Conservation (phyloP, 2,329 filamentous ascomycete species). For the Macroventuria anomochaeta region DNA sequence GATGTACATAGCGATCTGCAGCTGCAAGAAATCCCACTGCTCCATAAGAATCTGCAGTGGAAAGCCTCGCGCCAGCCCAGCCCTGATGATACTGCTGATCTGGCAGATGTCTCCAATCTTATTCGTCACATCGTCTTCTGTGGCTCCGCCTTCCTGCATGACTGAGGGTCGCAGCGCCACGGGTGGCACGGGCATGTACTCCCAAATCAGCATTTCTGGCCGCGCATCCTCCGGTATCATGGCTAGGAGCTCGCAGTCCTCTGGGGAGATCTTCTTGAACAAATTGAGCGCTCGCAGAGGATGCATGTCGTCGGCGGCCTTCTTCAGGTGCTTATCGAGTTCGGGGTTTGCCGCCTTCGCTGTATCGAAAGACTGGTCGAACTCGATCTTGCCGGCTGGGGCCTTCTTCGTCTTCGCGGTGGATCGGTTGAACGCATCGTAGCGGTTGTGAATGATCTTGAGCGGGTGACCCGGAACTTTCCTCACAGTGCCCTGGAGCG, state of each 20-base stretch:
- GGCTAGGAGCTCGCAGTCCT: slow-evolving; percentile 89
- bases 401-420: slow-evolving; percentile 83
- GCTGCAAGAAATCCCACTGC: slow-evolving; percentile 95
- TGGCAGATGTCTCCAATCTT: slow-evolving; percentile 97
- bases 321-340: slow-evolving; percentile 87
- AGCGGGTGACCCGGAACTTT: slow-evolving; percentile 83
- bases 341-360: slow-evolving; percentile 81
- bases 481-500: slow-evolving; percentile 88
- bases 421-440: slow-evolving; percentile 84
- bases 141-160: slow-evolving; percentile 89
- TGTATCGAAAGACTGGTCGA: slow-evolving; percentile 83
- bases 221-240: slow-evolving; percentile 85
- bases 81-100: slow-evolving; percentile 85
- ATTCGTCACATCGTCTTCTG: slow-evolving; percentile 94
- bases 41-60: slow-evolving; percentile 92
- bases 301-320: slow-evolving; percentile 93
- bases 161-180: slow-evolving; percentile 95
- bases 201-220: slow-evolving; percentile 98
- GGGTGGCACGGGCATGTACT: slow-evolving; percentile 90
- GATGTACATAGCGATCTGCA: slow-evolving; percentile 96
- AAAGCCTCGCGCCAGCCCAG: slow-evolving; percentile 81
- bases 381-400: slow-evolving; percentile 80
- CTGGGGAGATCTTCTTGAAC: slow-evolving; percentile 83
- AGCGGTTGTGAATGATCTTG: slow-evolving; percentile 94
- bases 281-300: slow-evolving; percentile 87